A percentile compares a stretch with the other conserved stretches of the same genome.
phyloP scores from a whole-genome alignment of 495 filamentous ascomycete species.

The Aspergillus cavernicola region DNA sequence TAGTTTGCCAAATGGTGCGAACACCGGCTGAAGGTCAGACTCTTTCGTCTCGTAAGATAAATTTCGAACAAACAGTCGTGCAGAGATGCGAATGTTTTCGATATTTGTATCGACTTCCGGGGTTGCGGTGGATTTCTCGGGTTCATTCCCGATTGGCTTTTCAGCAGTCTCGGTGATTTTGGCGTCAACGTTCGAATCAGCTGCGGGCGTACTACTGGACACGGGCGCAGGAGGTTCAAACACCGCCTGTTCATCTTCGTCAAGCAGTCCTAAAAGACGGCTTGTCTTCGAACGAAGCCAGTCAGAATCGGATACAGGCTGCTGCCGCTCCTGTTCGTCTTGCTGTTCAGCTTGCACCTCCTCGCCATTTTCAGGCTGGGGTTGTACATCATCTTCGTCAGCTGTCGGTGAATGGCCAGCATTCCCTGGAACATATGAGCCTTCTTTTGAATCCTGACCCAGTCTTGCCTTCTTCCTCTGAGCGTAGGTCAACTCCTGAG shows the following conservation, averaged over 20 bases:
- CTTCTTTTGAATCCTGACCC: constrained; percentile 3
- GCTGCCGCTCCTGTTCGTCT: constrained; percentile 22
- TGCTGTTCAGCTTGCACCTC: constrained; percentile 19
- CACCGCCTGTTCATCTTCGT: constrained; percentile 55
- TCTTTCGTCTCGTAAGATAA: constrained; percentile 77
- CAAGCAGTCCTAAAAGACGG: constrained; percentile 77
- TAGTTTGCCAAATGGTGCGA: constrained; percentile 65
- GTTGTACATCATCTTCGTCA: constrained; percentile 6
- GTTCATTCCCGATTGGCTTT: constrained; percentile 7
- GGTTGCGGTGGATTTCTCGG: constrained; percentile 12
- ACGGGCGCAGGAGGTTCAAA: constrained; percentile 17
- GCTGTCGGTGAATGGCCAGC: not conserved
- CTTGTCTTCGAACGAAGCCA: constrained; percentile 95
- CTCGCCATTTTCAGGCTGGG: constrained; percentile 25
- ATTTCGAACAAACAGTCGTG: constrained; percentile 84
- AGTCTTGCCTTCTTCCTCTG: constrained; percentile 42
- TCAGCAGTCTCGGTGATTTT: constrained; percentile 11
- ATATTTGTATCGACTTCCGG: constrained; percentile 35
- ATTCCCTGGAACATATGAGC: not conserved
- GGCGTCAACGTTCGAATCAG: constrained; percentile 20
- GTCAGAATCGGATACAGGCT: constrained; percentile 61
- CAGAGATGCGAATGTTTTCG: constrained; percentile 44
- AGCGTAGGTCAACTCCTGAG: constrained; percentile 39
- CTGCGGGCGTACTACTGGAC: constrained; percentile 8
- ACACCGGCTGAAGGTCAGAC: constrained; percentile 68